Conservation (phyloP, 176 grass and related monocot species). For the Elymus sibiricus region DNA sequence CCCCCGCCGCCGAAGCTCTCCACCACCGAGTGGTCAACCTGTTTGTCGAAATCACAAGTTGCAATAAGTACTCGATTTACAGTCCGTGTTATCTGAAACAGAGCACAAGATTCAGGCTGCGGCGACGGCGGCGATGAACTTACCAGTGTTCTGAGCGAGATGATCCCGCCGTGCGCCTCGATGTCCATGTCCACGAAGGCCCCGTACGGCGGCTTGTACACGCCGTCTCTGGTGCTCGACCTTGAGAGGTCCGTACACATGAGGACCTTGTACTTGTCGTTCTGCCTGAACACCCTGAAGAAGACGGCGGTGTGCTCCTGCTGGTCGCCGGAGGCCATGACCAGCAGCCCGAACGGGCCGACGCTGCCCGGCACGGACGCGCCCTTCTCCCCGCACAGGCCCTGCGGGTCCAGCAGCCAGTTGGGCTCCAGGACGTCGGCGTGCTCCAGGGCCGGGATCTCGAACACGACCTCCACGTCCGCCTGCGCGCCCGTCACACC, state of each 20-base stretch:
- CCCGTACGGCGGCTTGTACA: constrained; percentile 37
- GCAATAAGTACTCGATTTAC: neutral
- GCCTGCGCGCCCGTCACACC: constrained; percentile 50
- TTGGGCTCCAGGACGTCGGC: constrained; percentile 41
- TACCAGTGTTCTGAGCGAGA: constrained; percentile 65
- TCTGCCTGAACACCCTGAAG: constrained; percentile 63
- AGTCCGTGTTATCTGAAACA: too few relatives aligned
- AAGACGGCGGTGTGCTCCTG: constrained; percentile 66
- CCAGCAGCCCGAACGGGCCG: constrained; percentile 74
- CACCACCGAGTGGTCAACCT: neutral
- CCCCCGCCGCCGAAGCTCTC: neutral
- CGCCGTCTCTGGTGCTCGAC: neutral
- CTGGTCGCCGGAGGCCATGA: constrained; percentile 54
- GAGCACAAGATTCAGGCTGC: too few relatives aligned
- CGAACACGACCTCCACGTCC: constrained; percentile 65
- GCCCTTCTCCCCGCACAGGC: constrained; percentile 45
- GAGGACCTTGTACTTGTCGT: constrained; percentile 35
- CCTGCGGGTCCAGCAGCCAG: constrained; percentile 52
- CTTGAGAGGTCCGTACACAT: constrained; percentile 65
- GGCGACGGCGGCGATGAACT: neutral
- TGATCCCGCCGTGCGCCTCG: constrained; percentile 16
- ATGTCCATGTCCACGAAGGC: constrained; percentile 38
- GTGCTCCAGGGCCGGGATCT: constrained; percentile 31
- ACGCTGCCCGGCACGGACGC: constrained; percentile 54
- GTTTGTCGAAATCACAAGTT: too few relatives aligned